Base-by-base conservation (phyloP, 2,329 filamentous ascomycete species). In the Fusarium concolor region DNA sequence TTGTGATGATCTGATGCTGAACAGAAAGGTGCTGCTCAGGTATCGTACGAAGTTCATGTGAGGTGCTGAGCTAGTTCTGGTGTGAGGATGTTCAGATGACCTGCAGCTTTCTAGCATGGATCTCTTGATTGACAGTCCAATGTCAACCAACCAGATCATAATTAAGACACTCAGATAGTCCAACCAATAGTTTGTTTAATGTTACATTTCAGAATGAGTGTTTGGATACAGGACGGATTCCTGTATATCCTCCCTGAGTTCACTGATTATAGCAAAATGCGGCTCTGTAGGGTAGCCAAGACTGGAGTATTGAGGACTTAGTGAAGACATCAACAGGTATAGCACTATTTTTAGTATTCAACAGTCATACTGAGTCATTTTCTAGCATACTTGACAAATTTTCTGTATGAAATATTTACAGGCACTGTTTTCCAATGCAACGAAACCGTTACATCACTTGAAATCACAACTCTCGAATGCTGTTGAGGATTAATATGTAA, bases 211-310 rank as follows among this genome's bases (percentile, higher is more conserved):
- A 35, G 5, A n/a, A 35, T 9, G 7, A 33, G 15, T 17, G 15
- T n/a, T 35, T 35, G 9, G 7, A 35, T 35, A 10, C 7, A 4
- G 3, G 33, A 20, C 26, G 5, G 26, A 26, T 26, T 26, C 12
- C 12, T 12, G 3, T 2, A 39, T 26, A 6, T 15, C 24, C 7
- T 8, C 6, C 26, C 10, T 7, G 6, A 15, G 6, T 14, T 0
- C 2, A n/a, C 12, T 12, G 15, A 38, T 5, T 2, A 4, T 2
- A 2, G 5, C n/a, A 12, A 29, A 22, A 14, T 1, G 5, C 5
- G 3, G 4, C 12, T 2, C 10, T 53, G 12, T 17, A 53, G 50
- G 50, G 50, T 53, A 53, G 38, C 7, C 3, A 24, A 35, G 26
- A 1, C 20, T 41, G 15, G 15, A 5, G 12, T 15, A 41, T 15